Evolutionary conservation across 495 filamentous ascomycete genomes (phyloP), one percentile per base, ranked within the genome.

Genomic region (Trichoderma reesei): DNA sequence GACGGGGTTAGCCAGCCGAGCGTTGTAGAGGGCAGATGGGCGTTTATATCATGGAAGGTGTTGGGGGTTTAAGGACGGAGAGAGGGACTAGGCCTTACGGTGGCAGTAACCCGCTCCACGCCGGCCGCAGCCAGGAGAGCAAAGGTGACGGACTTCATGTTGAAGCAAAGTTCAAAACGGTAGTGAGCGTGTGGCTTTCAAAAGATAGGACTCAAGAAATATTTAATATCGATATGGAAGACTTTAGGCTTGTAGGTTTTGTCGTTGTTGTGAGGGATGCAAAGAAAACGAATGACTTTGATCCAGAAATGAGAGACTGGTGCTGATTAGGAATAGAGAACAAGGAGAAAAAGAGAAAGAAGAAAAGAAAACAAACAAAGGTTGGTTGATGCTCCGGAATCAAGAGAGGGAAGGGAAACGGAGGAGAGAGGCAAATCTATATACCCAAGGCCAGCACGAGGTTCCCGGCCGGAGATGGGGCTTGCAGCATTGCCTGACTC

Each of bases 21-120:
- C 11, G n/a, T 20, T 41, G 38, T 60, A 33, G 18, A 16, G 16
- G 20, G 11, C 10, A 5, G 11, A 14, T 26, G 41, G n/a, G n/a
- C n/a, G n/a, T n/a, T n/a, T n/a, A n/a, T n/a, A n/a, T n/a, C n/a
- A n/a, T n/a, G n/a, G n/a, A n/a, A n/a, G n/a, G n/a, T n/a, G n/a
- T n/a, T n/a, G n/a, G n/a, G n/a, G n/a, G n/a, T n/a, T n/a, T 62
- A 41, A 63, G 33, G 48, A 33, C 39, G 36, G 16, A 63, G 33
- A 59, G 34, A 20, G 34, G 44, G 37, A 4, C 20, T 20, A 16
- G 56, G 31, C 71, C 78, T 67, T 76, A 83, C 80, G 51, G 81
- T 84, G 67, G 86, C 87, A 69, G 81, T 71, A 59, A 77, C 86
- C 69, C 81, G 74, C 72, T 82, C 80, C 68, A 79, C 63, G 69